Evolutionary conservation across 208 protist species (phyloP).

Genomic region (Naegleria lovaniensis): DNA sequence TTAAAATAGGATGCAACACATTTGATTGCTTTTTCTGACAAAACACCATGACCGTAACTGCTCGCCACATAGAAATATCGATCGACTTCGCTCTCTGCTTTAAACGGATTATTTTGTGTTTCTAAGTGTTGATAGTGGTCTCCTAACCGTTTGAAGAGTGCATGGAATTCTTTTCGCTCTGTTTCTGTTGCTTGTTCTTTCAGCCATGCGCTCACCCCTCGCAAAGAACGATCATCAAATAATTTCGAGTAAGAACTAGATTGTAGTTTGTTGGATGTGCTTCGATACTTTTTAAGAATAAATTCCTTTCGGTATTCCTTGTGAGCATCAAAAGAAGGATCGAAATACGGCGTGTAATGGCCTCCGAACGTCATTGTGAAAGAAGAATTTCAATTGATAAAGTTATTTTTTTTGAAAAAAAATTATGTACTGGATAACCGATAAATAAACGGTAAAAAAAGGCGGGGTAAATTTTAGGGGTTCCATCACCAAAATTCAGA

Average conservation of each 20-base stretch:
- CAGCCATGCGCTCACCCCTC: not conserved
- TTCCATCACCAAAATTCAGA: too few relatives aligned
- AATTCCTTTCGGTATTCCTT: not conserved
- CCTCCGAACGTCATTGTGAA: not conserved
- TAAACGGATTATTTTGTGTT: not conserved
- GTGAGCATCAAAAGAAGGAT: not conserved
- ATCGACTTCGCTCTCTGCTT: not conserved
- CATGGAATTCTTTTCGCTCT: not conserved
- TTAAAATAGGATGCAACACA: not conserved
- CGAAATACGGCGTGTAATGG: not conserved
- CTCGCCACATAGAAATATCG: not conserved
- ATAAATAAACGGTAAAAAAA: too few relatives aligned
- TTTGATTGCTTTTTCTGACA: not conserved
- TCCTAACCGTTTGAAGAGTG: not conserved
- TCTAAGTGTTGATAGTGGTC: not conserved
- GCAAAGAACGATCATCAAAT: not conserved
- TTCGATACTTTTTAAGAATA: not conserved
- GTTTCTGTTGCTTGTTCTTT: not conserved
- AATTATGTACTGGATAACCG: too few relatives aligned
- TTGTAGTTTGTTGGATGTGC: not conserved
- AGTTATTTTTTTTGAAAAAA: too few relatives aligned
- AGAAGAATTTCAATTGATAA: too few relatives aligned
- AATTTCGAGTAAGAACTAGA: not conserved
- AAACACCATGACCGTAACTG: not conserved
- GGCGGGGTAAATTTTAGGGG: too few relatives aligned